Evolutionary conservation across 805 yeast species (phyloP).

Genomic region (Yamadazyma laniorum): DNA sequence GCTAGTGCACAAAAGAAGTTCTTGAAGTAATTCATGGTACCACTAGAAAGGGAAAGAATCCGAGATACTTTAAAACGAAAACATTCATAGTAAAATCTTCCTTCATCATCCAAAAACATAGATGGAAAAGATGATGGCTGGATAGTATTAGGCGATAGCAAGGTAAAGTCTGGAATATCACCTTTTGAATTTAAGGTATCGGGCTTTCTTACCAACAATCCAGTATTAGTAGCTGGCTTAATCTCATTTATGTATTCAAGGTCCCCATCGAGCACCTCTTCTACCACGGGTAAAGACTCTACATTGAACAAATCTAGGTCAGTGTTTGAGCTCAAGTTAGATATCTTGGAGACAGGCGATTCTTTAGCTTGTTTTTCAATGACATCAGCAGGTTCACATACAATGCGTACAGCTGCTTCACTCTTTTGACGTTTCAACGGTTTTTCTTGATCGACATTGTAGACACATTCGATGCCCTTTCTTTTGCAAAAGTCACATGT

Average conservation of each 20-base stretch:
- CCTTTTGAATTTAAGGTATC: not conserved
- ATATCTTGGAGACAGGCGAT: not conserved
- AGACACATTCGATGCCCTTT: constrained; percentile 17
- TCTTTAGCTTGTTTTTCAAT: not conserved
- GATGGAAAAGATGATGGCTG: constrained; percentile 7
- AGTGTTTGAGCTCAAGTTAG: not conserved
- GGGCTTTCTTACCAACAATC: not conserved
- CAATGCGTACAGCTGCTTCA: not conserved
- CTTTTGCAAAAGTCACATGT: constrained; percentile 18
- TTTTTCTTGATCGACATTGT: not conserved
- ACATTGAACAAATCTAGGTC: not conserved
- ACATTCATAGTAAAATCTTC: constrained; percentile 17
- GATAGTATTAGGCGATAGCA: not conserved
- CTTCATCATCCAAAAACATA: constrained; percentile 15
- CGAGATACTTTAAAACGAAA: constrained; percentile 19
- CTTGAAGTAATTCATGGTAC: constrained; percentile 23
- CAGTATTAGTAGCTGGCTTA: not conserved
- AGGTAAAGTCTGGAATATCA: not conserved
- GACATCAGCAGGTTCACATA: not conserved
- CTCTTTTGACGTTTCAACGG: not conserved
- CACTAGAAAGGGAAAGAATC: constrained; percentile 18
- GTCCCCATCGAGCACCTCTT: not conserved
- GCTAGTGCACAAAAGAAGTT: constrained; percentile 21
- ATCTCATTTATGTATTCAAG: not conserved
- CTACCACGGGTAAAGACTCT: not conserved